Conservation (phyloP, 2,329 filamentous ascomycete genomes). For the Ophiocordyceps robertsii region DNA sequence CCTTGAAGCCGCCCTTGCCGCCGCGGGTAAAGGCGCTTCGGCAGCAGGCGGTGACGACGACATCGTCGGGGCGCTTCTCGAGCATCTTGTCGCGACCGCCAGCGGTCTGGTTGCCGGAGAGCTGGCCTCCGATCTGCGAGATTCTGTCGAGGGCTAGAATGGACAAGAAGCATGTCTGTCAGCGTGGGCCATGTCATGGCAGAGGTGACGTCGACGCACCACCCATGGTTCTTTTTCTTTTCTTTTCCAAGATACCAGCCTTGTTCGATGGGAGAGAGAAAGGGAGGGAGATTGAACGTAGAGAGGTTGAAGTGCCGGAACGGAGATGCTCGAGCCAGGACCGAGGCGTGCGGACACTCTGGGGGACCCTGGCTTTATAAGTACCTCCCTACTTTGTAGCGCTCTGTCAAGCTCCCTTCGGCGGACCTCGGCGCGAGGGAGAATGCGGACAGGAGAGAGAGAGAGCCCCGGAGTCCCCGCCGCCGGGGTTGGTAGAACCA, state of each 20-base stretch:
- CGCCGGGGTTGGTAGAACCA: not conserved
- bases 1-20: slow-evolving; percentile 90
- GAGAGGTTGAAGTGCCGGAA: too few species aligned
- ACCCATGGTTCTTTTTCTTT: slow-evolving; percentile 14
- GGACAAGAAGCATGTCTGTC: too few species aligned
- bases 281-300: too few species aligned
- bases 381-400: not conserved
- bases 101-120: slow-evolving; percentile 44
- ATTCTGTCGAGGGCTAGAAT: slow-evolving; percentile 40
- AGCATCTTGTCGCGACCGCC: slow-evolving; percentile 42
- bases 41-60: slow-evolving; percentile 86
- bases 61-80: slow-evolving; percentile 55
- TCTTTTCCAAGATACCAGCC: not conserved
- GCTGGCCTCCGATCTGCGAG: slow-evolving; percentile 47
- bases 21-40: slow-evolving; percentile 88
- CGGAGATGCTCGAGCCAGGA: too few species aligned
- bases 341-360: too few species aligned
- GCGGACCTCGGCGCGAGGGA: slow-evolving; percentile 3
- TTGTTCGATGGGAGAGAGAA: not conserved
- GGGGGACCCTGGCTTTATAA: not conserved
- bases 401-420: not conserved
- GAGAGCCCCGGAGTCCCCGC: not conserved
- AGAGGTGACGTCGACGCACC: slow-evolving; percentile 15
- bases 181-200: too few species aligned
- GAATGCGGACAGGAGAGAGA: slow-evolving; percentile 3